These are phyloP conservation scores for Plasmodium gallinaceum DNA, from an alignment of 169 alveolate genomes.

Conservation along the genomic window DNA sequence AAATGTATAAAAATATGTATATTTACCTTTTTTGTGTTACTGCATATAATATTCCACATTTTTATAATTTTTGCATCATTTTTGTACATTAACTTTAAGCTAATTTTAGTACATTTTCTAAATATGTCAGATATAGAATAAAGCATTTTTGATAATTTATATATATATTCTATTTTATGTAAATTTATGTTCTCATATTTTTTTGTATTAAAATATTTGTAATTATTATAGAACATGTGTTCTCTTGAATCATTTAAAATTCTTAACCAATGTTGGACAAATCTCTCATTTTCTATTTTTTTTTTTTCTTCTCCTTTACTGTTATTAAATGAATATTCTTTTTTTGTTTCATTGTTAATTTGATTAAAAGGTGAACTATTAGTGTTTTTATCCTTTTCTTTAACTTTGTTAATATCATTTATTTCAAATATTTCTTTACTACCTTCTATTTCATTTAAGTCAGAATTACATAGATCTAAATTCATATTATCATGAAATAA, in stretches of 20 bases:
- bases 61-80: conserved; percentile 21
- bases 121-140: conserved; percentile 17
- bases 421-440: background rate
- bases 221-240: conserved; percentile 11
- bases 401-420: background rate
- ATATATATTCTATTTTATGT: conserved; percentile 22
- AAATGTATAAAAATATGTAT: background rate
- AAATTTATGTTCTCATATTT: conserved; percentile 16
- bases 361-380: background rate
- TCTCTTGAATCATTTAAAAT: conserved; percentile 23
- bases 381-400: background rate
- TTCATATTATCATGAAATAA: background rate
- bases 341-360: too few relatives aligned
- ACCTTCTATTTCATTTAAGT: background rate
- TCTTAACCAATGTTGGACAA: background rate
- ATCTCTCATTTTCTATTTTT: background rate
- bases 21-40: conserved; percentile 36
- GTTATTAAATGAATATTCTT: too few relatives aligned
- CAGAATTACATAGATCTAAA: background rate
- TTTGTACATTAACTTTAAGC: conserved; percentile 47
- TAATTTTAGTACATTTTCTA: conserved; percentile 13
- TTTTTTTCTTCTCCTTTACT: background rate
- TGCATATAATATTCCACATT: conserved; percentile 46
- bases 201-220: conserved; percentile 8
- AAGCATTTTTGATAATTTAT: conserved; percentile 60